Conservation (phyloP, 306 rosid genomes). For the Fagus sylvatica region DNA sequence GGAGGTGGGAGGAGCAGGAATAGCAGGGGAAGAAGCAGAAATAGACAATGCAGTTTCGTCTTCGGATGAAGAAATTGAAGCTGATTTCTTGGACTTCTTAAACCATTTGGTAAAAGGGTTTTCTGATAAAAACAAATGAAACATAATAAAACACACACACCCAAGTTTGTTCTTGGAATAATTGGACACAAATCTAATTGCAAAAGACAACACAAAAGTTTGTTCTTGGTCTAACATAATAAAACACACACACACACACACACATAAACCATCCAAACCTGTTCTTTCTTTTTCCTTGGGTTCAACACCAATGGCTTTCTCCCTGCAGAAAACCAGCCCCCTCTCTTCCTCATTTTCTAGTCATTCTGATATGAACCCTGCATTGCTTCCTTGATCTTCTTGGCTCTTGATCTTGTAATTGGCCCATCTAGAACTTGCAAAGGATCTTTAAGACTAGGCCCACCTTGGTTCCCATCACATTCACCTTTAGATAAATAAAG, state of each 20-base stretch:
- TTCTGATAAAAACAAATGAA: constrained; percentile 34
- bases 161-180: neutral
- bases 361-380: no score
- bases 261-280: constrained; percentile 44
- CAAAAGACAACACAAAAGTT: neutral
- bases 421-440: no score
- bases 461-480: no score
- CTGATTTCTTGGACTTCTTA: constrained; percentile 46
- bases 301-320: constrained; percentile 59
- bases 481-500: constrained; percentile 27
- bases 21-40: constrained; percentile 35
- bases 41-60: constrained; percentile 19
- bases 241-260: neutral
- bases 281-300: constrained; percentile 64
- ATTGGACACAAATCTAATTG: constrained; percentile 16
- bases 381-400: no score
- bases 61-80: constrained; percentile 23
- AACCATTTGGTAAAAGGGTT: constrained; percentile 63
- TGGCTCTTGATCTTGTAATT: no score
- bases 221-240: neutral
- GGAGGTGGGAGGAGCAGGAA: constrained; percentile 38
- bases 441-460: no score
- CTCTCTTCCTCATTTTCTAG: constrained; percentile 82
- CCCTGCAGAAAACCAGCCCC: constrained; percentile 80
- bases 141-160: neutral